Percentiles rank a stretch among this genome's conserved stretches.
These are phyloP conservation scores for Piper betle DNA, from an alignment of 164 flowering plant genomes.

Conservation along the genomic window DNA sequence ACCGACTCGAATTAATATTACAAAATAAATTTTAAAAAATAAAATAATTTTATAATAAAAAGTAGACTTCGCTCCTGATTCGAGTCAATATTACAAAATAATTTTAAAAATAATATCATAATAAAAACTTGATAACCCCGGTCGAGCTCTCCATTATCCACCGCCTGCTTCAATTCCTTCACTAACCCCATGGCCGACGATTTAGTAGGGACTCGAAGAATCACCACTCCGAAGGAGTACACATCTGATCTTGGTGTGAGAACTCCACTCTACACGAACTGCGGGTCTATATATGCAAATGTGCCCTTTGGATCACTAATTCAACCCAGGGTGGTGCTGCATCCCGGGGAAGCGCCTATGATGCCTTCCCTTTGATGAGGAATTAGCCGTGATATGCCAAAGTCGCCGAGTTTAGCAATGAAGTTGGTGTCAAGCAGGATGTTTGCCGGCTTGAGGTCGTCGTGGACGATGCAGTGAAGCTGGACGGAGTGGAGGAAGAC, in stretches of 20 bases:
- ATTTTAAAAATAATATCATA: too few relatives aligned
- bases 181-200: slow-evolving; percentile 44
- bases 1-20: too few relatives aligned
- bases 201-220: slow-evolving; percentile 60
- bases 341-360: neutral
- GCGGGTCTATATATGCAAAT: slow-evolving; percentile 64
- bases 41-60: too few relatives aligned
- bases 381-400: slow-evolving; percentile 59
- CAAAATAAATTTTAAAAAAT: too few relatives aligned
- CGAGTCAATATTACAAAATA: too few relatives aligned
- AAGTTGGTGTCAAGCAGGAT: slow-evolving; percentile 65
- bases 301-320: slow-evolving; percentile 65
- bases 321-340: slow-evolving; percentile 19
- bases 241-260: slow-evolving; percentile 66
- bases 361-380: slow-evolving; percentile 1
- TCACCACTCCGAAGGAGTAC: slow-evolving; percentile 71
- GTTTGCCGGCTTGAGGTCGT: slow-evolving; percentile 71
- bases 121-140: too few relatives aligned
- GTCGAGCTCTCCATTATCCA: too few relatives aligned
- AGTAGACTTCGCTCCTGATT: too few relatives aligned
- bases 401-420: slow-evolving; percentile 61
- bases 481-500: slow-evolving; percentile 61
- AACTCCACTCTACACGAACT: slow-evolving; percentile 54
- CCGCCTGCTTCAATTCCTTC: too few relatives aligned
- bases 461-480: slow-evolving; percentile 57